phyloP scores from a whole-genome alignment of 2,329 filamentous ascomycete genomes.

The Fusarium cicatricum region DNA sequence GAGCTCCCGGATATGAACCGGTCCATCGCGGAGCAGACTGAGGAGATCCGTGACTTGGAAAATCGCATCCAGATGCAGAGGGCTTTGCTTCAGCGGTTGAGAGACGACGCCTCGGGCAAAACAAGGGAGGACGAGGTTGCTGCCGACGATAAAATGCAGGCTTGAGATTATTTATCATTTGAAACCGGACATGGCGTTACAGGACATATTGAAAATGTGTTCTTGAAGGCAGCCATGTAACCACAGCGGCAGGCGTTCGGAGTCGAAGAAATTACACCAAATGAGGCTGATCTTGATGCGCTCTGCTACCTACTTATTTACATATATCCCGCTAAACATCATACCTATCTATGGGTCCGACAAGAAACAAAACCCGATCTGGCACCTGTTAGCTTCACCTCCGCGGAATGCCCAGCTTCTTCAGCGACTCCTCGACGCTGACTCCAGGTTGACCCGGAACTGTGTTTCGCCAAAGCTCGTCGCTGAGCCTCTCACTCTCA shows the following conservation, averaged over 20 bases:
- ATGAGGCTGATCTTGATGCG: conserved; percentile 15
- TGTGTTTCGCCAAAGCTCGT: conserved; percentile 73
- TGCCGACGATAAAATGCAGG: conserved; percentile 53
- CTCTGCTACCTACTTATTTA: conserved; percentile 18
- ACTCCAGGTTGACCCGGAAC: conserved; percentile 70
- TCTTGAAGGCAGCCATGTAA: not conserved
- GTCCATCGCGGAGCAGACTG: conserved; percentile 72
- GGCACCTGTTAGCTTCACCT: conserved; percentile 2
- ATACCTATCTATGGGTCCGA: not conserved
- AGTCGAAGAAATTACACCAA: conserved; percentile 11
- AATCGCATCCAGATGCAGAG: conserved; percentile 69
- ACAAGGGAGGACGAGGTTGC: conserved; percentile 44
- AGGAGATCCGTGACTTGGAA: conserved; percentile 74
- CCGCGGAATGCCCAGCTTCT: conserved; percentile 54
- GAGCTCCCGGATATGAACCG: conserved; percentile 75
- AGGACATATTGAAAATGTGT: not conserved
- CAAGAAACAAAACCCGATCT: conserved; percentile 1
- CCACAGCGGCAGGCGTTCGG: conserved; percentile 26
- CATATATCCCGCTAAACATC: conserved; percentile 6
- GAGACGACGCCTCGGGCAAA: conserved; percentile 53
- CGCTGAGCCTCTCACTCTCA: conserved; percentile 64
- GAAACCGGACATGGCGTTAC: conserved; percentile 8
- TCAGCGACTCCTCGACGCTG: conserved; percentile 72
- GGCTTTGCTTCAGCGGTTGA: conserved; percentile 62
- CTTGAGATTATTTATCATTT: conserved; percentile 36